A percentile compares a stretch with the other conserved stretches of the same genome.
These are phyloP conservation scores for Myxozyma vanderwaltii DNA, from an alignment of 805 yeast species.

Conservation along the genomic window DNA sequence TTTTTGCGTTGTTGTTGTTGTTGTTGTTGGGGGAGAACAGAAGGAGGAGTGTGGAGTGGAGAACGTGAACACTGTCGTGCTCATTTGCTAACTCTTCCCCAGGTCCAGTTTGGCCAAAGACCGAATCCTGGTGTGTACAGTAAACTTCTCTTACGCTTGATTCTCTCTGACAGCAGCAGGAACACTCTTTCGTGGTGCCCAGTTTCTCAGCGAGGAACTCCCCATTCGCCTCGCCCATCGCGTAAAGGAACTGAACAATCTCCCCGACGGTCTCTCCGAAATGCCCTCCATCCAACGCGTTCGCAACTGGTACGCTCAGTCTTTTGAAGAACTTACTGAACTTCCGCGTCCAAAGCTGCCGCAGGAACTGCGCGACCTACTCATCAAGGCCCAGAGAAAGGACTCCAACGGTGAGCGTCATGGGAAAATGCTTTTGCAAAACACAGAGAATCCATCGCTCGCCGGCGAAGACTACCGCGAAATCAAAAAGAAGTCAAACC, in stretches of 20 bases:
- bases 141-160: slow-evolving; percentile 24
- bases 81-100: not conserved
- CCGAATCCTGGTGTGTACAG: slow-evolving; percentile 79
- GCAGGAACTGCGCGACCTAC: slow-evolving; percentile 46
- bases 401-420: slow-evolving; percentile 24
- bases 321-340: slow-evolving; percentile 77
- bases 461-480: slow-evolving; percentile 27
- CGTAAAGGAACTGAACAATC: slow-evolving; percentile 76
- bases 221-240: slow-evolving; percentile 85
- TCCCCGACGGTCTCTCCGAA: slow-evolving; percentile 72
- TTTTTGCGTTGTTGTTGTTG: not conserved
- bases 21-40: not conserved
- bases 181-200: slow-evolving; percentile 67
- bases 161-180: too few relatives aligned
- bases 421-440: slow-evolving; percentile 21
- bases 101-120: slow-evolving; percentile 73
- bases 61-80: too few relatives aligned
- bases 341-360: slow-evolving; percentile 60
- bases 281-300: slow-evolving; percentile 78
- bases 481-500: not conserved
- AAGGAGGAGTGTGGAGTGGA: too few relatives aligned
- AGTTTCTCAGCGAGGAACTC: slow-evolving; percentile 68
- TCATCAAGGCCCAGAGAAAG: slow-evolving; percentile 36
- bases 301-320: slow-evolving; percentile 86
- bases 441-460: slow-evolving; percentile 28